These are phyloP conservation scores for Candida awuae DNA, from an alignment of 805 yeast species.

Conservation along the genomic window DNA sequence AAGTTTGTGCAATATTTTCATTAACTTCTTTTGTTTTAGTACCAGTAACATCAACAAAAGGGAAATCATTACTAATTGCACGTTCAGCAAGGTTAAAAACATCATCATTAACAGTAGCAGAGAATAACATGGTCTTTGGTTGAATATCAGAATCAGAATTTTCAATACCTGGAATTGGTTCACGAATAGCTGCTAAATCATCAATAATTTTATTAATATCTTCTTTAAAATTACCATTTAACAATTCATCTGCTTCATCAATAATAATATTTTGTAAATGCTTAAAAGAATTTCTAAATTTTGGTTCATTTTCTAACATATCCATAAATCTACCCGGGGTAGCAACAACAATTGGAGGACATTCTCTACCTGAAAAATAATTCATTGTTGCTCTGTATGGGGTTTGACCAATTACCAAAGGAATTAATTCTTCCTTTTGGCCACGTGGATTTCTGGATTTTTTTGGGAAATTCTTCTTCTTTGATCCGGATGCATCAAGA, in stretches of 20 bases:
- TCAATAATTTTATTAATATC: constrained; percentile 53
- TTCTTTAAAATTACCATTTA: constrained; percentile 72
- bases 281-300: constrained; percentile 39
- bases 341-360: constrained; percentile 65
- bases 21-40: constrained; percentile 57
- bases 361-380: constrained; percentile 15
- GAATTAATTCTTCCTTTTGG: constrained; percentile 25
- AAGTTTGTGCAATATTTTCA: constrained; percentile 64
- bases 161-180: constrained; percentile 16
- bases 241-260: constrained; percentile 87
- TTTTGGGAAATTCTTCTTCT: constrained; percentile 13
- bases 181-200: constrained; percentile 29
- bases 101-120: constrained; percentile 75
- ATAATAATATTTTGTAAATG: constrained; percentile 58
- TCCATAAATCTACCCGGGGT: constrained; percentile 85
- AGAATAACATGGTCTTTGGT: constrained; percentile 66
- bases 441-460: constrained; percentile 3
- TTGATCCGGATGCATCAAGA: constrained; percentile 1
- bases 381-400: constrained; percentile 12
- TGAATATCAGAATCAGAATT: constrained; percentile 18
- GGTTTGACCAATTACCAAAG: constrained; percentile 39
- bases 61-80: constrained; percentile 45
- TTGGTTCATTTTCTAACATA: constrained; percentile 40
- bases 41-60: constrained; percentile 60
- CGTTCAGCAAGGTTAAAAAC: constrained; percentile 59